Evolutionary conservation across 805 yeast species (phyloP), one percentile per base, ranked within the genome.

Genomic region (Zygoascus ofunaensis): DNA sequence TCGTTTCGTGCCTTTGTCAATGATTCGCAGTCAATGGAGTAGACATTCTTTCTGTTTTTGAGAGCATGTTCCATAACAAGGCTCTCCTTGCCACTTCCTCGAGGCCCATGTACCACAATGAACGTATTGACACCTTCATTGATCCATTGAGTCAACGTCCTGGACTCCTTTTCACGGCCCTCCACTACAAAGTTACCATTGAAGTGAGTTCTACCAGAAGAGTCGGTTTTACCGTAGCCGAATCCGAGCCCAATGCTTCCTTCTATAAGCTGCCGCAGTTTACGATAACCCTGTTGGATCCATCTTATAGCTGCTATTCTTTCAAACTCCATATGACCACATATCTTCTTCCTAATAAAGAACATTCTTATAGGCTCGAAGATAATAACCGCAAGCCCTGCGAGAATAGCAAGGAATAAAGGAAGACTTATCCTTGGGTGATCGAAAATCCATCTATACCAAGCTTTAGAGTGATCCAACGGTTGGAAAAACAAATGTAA

Each of bases 291-390:
- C 7, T 7, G 12, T 12, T 26, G 30, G 7, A 26, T 12, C 30
- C 30, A 26, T 26, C 30, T 7, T 26, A 26, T 12, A 26, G 30
- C 30, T 4, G 41, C 39, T 23, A 42, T 42, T 8, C 41, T 37
- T 21, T 46, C 51, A 33, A 46, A 34, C 5, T 36, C 36, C 42
- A 46, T 30, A 34, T 33, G 44, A 18, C 57, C 59, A 20, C 47
- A 49, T 34, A 92, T 78, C 56, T 84, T 86, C 56, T 76, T 79
- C 54, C 77, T 77, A 45, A 92, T 77, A 56, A 79, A 80, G 62
- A 79, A 82, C 50, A 82, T 81, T 59, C 98, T 75, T 37, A 92
- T 85, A 1, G 98, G 98, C 54, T 92, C 98, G 62, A 92, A 92
- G 36, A 92, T 73, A 26, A 84, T 58, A 37, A 87, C 95, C 0